Evolutionary conservation across 441 rosid genomes (phyloP).

Genomic region (Adansonia grandidieri): DNA sequence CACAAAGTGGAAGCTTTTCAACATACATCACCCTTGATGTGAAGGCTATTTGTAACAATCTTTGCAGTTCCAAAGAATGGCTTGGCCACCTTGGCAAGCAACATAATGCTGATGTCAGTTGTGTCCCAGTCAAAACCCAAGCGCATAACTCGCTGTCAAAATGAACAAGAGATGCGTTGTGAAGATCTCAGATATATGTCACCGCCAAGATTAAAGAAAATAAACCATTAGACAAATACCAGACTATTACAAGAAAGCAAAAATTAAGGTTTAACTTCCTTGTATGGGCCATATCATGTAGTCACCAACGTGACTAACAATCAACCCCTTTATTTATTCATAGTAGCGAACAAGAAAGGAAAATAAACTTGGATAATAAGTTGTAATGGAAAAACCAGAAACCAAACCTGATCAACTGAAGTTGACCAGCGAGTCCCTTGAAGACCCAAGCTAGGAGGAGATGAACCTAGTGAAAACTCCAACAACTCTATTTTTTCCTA

Average conservation of each 20-base stretch:
- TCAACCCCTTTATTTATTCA: not conserved
- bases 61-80: slow-evolving; percentile 87
- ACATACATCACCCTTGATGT: slow-evolving; percentile 95
- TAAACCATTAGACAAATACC: slow-evolving; percentile 7
- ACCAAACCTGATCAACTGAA: slow-evolving; percentile 79
- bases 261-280: not conserved
- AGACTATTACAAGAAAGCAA: not conserved
- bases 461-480: slow-evolving; percentile 85
- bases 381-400: slow-evolving; percentile 28
- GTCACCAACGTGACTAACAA: no score
- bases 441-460: slow-evolving; percentile 80
- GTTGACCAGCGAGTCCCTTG: slow-evolving; percentile 83
- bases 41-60: slow-evolving; percentile 85
- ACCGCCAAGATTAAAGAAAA: slow-evolving; percentile 3
- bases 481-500: slow-evolving; percentile 80
- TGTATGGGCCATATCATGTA: no score
- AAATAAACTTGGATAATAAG: not conserved
- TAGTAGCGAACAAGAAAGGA: not conserved
- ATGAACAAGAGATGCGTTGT: slow-evolving; percentile 25
- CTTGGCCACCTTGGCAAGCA: slow-evolving; percentile 84
- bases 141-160: slow-evolving; percentile 70
- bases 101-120: slow-evolving; percentile 76
- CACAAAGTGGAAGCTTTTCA: slow-evolving; percentile 6
- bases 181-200: slow-evolving; percentile 19
- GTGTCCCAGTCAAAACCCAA: slow-evolving; percentile 91